Conservation (phyloP, 257 asterid genomes). For the Cynanchum wilfordii region DNA sequence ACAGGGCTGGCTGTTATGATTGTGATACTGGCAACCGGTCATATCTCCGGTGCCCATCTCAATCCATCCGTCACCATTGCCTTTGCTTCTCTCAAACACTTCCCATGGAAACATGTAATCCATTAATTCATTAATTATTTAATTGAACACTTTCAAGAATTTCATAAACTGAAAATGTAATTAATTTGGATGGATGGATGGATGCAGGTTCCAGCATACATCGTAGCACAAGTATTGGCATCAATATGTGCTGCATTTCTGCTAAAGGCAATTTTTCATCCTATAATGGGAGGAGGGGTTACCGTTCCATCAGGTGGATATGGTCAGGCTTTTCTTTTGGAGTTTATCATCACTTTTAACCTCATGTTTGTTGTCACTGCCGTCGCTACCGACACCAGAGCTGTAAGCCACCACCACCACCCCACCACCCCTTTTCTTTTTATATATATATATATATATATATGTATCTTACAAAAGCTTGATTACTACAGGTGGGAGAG, state of each 20-base stretch:
- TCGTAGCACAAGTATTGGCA: slow-evolving; percentile 71
- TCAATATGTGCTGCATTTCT: slow-evolving; percentile 57
- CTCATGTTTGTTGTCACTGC: slow-evolving; percentile 97
- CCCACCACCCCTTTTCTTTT: too few species aligned
- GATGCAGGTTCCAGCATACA: slow-evolving; percentile 63
- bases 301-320: slow-evolving; percentile 53
- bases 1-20: slow-evolving; percentile 87
- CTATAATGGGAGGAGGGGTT: slow-evolving; percentile 81
- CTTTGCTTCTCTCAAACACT: slow-evolving; percentile 78
- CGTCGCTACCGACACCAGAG: slow-evolving; percentile 86
- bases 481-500: slow-evolving; percentile 59
- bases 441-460: too few species aligned
- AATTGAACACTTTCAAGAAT: too few species aligned
- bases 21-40: slow-evolving; percentile 86
- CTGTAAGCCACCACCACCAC: slow-evolving; percentile 38
- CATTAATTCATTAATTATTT: too few species aligned
- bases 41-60: slow-evolving; percentile 93
- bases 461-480: too few species aligned
- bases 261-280: slow-evolving; percentile 55
- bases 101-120: slow-evolving; percentile 76
- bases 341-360: slow-evolving; percentile 68
- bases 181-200: too few species aligned
- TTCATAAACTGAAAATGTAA: too few species aligned
- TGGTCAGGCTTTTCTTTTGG: slow-evolving; percentile 72
- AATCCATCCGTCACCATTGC: slow-evolving; percentile 87